These are phyloP conservation scores for Phaeosphaeria sp. DNA, from an alignment of 2,329 filamentous ascomycete species.

Conservation along the genomic window DNA sequence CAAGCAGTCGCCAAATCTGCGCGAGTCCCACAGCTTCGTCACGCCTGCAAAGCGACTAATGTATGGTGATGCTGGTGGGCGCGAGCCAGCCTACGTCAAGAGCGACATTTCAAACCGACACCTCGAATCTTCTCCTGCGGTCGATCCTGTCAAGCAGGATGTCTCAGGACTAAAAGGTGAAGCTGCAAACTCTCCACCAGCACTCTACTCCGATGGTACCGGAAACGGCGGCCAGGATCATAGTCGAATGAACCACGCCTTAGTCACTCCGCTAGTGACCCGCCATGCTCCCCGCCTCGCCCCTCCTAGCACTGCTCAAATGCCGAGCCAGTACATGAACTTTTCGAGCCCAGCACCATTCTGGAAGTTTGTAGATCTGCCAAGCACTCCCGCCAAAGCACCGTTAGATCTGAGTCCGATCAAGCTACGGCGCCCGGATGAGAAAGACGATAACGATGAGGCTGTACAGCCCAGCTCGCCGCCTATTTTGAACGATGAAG, in stretches of 20 bases:
- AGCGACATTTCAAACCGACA: slow-evolving; percentile 27
- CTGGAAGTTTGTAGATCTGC: slow-evolving; percentile 83
- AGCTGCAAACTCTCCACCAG: slow-evolving; percentile 45
- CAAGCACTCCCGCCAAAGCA: slow-evolving; percentile 69
- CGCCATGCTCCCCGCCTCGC: slow-evolving; percentile 76
- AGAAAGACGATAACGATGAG: slow-evolving; percentile 42
- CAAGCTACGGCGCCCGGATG: slow-evolving; percentile 41
- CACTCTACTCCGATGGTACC: slow-evolving; percentile 44
- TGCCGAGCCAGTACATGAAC: slow-evolving; percentile 84
- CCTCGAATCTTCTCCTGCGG: slow-evolving; percentile 39
- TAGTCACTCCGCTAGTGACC: slow-evolving; percentile 73
- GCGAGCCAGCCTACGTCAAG: slow-evolving; percentile 30
- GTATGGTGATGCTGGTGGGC: slow-evolving; percentile 35
- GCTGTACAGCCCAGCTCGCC: slow-evolving; percentile 42
- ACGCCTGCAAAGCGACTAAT: slow-evolving; percentile 44
- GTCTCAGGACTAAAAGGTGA: slow-evolving; percentile 40
- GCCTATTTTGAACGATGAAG: slow-evolving; percentile 35
- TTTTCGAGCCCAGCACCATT: slow-evolving; percentile 86
- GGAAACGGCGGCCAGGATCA: slow-evolving; percentile 37
- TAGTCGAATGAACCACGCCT: slow-evolving; percentile 37
- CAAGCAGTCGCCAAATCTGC: slow-evolving; percentile 40
- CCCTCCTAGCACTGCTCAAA: slow-evolving; percentile 79
- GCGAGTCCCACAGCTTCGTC: slow-evolving; percentile 37
- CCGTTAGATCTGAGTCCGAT: slow-evolving; percentile 44
- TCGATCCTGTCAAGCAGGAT: slow-evolving; percentile 40